phyloP scores from a whole-genome alignment of 2,329 filamentous ascomycete species.

The Akanthomyces muscarius region DNA sequence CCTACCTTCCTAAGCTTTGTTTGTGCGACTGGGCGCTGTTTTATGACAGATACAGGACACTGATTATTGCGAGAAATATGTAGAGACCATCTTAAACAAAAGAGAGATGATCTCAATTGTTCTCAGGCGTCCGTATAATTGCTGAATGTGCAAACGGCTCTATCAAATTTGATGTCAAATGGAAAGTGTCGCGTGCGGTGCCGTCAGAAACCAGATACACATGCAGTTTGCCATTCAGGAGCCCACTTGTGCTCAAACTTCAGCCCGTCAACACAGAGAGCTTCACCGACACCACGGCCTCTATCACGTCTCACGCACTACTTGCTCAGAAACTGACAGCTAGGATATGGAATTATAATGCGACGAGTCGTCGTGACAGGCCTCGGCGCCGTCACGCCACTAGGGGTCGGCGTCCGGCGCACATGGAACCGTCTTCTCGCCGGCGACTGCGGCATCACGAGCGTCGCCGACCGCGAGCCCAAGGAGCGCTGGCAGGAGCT shows the following conservation, averaged over 20 bases:
- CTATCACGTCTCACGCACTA: not conserved
- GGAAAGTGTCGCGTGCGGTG: no score
- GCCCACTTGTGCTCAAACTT: not conserved
- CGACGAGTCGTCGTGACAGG: constrained; percentile 80
- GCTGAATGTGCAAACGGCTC: no score
- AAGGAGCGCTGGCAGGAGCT: constrained; percentile 61
- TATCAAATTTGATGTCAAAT: no score
- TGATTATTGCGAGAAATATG: no score
- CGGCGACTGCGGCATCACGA: constrained; percentile 75
- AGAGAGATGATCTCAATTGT: no score
- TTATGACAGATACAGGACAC: no score
- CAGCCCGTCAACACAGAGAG: not conserved
- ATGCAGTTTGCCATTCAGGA: no score
- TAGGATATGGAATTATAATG: constrained; percentile 46
- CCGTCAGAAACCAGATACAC: no score
- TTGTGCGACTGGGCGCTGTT: no score
- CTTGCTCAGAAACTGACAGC: not conserved
- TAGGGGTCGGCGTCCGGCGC: constrained; percentile 72
- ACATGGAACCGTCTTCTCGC: constrained; percentile 81
- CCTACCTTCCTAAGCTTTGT: not conserved
- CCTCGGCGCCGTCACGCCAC: constrained; percentile 74
- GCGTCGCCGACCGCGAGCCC: constrained; percentile 58
- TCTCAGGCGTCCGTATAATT: no score
- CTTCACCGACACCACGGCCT: not conserved
- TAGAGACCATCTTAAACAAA: no score